Conservation (phyloP, 768 basidiomycete species). For the Suillus brevipes region DNA sequence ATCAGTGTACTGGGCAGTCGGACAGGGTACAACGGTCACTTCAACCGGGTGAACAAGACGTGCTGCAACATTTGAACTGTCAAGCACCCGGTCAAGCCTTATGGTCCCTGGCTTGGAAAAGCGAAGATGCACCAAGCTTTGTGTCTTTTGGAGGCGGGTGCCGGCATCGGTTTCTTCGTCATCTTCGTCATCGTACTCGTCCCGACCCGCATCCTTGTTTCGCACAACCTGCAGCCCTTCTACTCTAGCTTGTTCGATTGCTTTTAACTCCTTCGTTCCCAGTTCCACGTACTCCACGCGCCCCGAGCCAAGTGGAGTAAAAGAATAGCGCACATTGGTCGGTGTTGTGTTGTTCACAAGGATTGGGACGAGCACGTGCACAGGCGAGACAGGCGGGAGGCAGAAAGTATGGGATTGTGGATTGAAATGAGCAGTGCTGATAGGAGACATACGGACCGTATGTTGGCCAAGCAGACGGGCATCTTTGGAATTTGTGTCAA, state of each 20-base stretch:
- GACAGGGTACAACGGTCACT: conserved; percentile 80
- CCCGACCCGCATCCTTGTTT: conserved; percentile 43
- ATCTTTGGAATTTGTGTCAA: conserved; percentile 43
- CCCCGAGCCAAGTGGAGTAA: conserved; percentile 58
- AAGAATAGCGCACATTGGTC: conserved; percentile 66
- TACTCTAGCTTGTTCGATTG: conserved; percentile 59
- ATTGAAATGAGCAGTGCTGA: conserved; percentile 89
- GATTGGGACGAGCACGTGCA: conserved; percentile 71
- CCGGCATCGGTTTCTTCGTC: conserved; percentile 34
- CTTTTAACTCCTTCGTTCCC: conserved; percentile 62
- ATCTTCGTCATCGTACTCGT: conserved; percentile 74
- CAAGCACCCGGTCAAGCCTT: conserved; percentile 71
- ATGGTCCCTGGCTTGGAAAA: conserved; percentile 73
- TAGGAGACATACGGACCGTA: conserved; percentile 90
- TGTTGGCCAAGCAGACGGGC: conserved; percentile 80
- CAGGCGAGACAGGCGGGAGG: conserved; percentile 51
- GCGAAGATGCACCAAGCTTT: conserved; percentile 71
- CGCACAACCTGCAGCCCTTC: conserved; percentile 51
- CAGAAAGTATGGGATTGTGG: conserved; percentile 76
- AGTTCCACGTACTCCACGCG: conserved; percentile 58
- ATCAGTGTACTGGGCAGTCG: conserved; percentile 62
- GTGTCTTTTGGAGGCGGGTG: conserved; percentile 66
- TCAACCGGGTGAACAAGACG: conserved; percentile 65
- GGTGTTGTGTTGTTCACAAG: conserved; percentile 90
- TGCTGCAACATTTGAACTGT: conserved; percentile 69